phyloP scores from a whole-genome alignment of 495 filamentous ascomycete genomes.

The Penicillium taxi region DNA sequence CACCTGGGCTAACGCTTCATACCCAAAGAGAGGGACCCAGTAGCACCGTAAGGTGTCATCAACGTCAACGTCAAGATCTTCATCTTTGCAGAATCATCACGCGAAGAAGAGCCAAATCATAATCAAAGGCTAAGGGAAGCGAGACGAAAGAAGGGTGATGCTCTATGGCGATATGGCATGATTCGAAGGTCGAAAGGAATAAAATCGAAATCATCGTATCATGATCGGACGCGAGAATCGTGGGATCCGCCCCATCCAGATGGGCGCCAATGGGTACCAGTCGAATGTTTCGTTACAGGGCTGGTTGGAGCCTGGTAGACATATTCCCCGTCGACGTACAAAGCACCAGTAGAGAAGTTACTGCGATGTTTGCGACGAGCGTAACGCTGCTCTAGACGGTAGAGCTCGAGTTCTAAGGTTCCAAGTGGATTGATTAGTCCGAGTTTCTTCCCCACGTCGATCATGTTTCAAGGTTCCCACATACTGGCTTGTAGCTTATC shows the following conservation, averaged over 20 bases:
- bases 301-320: constrained; percentile 51
- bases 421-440: constrained; percentile 13
- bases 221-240: constrained; percentile 26
- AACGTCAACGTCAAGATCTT: no score
- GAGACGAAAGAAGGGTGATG: no score
- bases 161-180: no score
- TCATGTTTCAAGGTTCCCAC: constrained; percentile 7
- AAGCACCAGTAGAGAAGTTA: constrained; percentile 74
- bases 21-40: no score
- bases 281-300: constrained; percentile 38
- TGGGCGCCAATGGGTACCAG: constrained; percentile 32
- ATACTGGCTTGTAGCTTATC: constrained; percentile 51
- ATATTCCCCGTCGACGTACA: constrained; percentile 91
- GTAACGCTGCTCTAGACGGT: constrained; percentile 88
- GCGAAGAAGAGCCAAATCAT: no score
- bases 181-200: neutral
- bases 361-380: constrained; percentile 78
- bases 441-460: neutral
- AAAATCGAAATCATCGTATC: constrained; percentile 1
- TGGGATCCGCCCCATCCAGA: constrained; percentile 27
- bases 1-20: no score
- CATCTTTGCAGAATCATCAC: no score
- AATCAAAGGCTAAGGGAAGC: no score
- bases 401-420: constrained; percentile 71
- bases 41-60: no score